Base-by-base conservation (phyloP, 2,329 filamentous ascomycete species). In the Pseudogymnoascus sp. region DNA sequence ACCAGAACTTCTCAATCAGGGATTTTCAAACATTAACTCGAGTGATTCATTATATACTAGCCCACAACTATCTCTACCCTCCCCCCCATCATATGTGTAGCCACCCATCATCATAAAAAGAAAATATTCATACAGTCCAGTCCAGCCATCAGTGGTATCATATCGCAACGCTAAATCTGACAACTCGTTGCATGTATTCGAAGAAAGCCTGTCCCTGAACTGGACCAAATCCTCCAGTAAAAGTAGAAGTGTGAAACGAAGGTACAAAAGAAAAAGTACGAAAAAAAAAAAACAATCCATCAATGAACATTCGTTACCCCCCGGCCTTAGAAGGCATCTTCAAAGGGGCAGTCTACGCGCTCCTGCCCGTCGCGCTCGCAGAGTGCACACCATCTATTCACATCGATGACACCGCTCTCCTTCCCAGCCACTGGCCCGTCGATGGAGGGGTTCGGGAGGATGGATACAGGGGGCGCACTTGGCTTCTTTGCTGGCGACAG, bases 321-420 rank as follows among this genome's bases (percentile, higher is more conserved):
- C 25, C 33, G 21, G 21, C 38, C 23, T 74, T 78, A 88, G 67
- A 88, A 89, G 31, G 86, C 86, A 75, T 96, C 91, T 77, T 96
- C 93, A 75, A 96, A 89, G 11, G 93, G 92, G 76, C 93, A 96
- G 75, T 96, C 91, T 65, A 96, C 93, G 71, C 93, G 97, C 75
- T 97, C 90, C 74, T 99, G 95, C 12, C 95, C 95, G 71, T 99
- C 95, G 65, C 91, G 86, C 79, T 99, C 95, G 74, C 95, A 99
- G 49, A 97, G 81, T 14, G 95, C 95, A 76, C 95, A 99, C 95
- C 95, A 99, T 77, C 96, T 97, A 65, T 88, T 84, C 62, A 88
- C 85, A 70, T 97, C 91, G 67, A 93, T 81, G 55, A 90, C 78
- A 1, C 89, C 89, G 62, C 87, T 91, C 67, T 88, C 85, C 77